Percentiles rank a stretch among this genome's conserved stretches.
Conservation (phyloP, 2,329 filamentous ascomycete species). For the Colletotrichum zoysiae region DNA sequence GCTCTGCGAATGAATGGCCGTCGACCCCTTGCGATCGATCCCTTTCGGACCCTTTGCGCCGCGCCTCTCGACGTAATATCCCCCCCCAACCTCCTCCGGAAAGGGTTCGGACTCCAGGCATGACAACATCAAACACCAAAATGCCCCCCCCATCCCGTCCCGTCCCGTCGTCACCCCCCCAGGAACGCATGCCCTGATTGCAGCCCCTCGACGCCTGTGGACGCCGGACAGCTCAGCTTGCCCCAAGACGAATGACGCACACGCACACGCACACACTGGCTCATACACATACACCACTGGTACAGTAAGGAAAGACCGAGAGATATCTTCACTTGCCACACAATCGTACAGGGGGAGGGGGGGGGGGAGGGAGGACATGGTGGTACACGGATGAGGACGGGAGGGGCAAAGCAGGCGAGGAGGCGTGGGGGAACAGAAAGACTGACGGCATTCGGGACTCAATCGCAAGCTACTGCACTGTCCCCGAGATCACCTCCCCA, state of each 20-base stretch:
- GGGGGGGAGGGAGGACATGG: too few relatives aligned
- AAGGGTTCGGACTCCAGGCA: background rate
- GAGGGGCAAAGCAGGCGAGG: background rate
- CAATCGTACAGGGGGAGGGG: background rate
- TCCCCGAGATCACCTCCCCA: background rate
- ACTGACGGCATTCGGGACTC: background rate
- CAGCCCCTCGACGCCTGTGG: background rate
- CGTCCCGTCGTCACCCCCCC: background rate
- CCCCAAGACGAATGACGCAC: background rate
- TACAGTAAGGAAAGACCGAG: background rate
- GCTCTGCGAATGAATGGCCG: background rate
- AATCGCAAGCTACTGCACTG: background rate
- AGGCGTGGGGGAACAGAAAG: background rate
- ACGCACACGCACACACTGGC: background rate
- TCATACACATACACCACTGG: background rate
- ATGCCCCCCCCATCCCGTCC: background rate
- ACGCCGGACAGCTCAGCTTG: background rate
- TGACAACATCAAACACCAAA: background rate
- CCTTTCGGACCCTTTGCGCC: background rate
- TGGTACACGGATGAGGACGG: background rate
- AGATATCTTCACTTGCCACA: background rate
- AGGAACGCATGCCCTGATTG: background rate
- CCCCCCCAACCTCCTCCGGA: too few relatives aligned
- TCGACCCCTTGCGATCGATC: background rate
- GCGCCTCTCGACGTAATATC: background rate